Conservation (phyloP, 2,329 filamentous ascomycete species). For the Fusarium bulbicola region DNA sequence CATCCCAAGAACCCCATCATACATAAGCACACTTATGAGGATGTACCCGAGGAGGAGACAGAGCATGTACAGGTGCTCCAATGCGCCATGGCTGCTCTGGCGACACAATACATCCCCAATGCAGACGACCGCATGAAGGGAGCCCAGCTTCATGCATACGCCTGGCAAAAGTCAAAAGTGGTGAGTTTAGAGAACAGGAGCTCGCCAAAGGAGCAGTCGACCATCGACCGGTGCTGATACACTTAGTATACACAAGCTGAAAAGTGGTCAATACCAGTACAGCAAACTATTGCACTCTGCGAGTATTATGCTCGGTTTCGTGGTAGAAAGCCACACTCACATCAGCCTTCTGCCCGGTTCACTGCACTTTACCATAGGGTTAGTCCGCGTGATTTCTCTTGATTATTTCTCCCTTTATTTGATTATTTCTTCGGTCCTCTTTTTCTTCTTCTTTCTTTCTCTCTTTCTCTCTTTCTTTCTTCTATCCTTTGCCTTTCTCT, state of each 20-base stretch:
- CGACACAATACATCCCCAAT: slow-evolving; percentile 59
- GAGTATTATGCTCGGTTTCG: slow-evolving; percentile 65
- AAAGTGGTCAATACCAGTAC: slow-evolving; percentile 59
- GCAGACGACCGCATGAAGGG: slow-evolving; percentile 61
- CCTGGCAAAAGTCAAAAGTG: slow-evolving; percentile 58
- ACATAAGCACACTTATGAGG: slow-evolving; percentile 58
- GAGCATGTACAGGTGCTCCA: slow-evolving; percentile 56
- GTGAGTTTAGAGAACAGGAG: slow-evolving; percentile 52
- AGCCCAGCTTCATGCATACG: slow-evolving; percentile 60
- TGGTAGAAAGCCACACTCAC: slow-evolving; percentile 58
- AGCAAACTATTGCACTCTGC: slow-evolving; percentile 64
- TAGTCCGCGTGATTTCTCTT: slow-evolving; percentile 49
- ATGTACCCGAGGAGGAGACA: slow-evolving; percentile 39
- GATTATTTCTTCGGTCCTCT: background rate
- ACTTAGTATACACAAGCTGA: slow-evolving; percentile 50
- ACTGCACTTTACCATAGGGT: slow-evolving; percentile 63
- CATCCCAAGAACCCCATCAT: slow-evolving; percentile 60
- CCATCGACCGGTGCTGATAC: slow-evolving; percentile 29
- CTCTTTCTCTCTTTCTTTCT: background rate
- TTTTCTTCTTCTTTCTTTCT: background rate
- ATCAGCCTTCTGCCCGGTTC: slow-evolving; percentile 60
- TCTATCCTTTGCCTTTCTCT: slow-evolving; percentile 37
- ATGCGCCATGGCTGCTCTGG: slow-evolving; percentile 67
- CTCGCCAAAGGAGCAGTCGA: background rate
- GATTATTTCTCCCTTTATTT: background rate